These are phyloP conservation scores for Chamaenerion angustifolium DNA, from an alignment of 345 rosid genomes.

Conservation along the genomic window DNA sequence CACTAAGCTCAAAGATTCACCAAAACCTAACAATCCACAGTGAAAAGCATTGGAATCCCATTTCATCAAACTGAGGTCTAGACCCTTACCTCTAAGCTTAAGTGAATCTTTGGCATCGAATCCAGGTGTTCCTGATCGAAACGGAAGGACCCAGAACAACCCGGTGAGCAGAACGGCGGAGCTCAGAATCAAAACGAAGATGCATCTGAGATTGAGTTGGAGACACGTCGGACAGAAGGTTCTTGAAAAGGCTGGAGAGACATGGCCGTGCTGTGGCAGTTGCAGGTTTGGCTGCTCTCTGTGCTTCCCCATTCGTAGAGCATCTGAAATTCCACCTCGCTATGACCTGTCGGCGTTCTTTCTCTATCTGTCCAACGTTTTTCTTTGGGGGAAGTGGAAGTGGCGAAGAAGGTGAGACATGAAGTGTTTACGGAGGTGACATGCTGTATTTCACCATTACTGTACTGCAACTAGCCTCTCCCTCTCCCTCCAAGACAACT, in stretches of 20 bases:
- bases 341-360: slow-evolving; percentile 4
- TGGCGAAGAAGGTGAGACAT: no score
- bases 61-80: no score
- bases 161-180: slow-evolving; percentile 34
- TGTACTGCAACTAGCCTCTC: no score
- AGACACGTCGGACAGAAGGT: slow-evolving; percentile 20
- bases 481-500: no score
- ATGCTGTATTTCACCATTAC: no score
- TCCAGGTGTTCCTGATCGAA: slow-evolving; percentile 9
- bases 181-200: slow-evolving; percentile 37
- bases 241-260: slow-evolving; percentile 8
- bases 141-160: slow-evolving; percentile 54
- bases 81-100: slow-evolving; percentile 35
- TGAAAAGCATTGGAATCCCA: not conserved
- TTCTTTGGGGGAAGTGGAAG: not conserved
- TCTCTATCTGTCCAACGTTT: no score
- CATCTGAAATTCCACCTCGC: slow-evolving; percentile 23
- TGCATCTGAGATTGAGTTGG: slow-evolving; percentile 31
- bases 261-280: slow-evolving; percentile 15
- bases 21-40: slow-evolving; percentile 4
- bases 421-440: not conserved
- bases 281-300: slow-evolving; percentile 12
- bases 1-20: not conserved
- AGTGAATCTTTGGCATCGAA: slow-evolving; percentile 28
- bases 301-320: slow-evolving; percentile 49